Conservation (phyloP, 768 basidiomycete species). For the Tephrocybe sp. region DNA sequence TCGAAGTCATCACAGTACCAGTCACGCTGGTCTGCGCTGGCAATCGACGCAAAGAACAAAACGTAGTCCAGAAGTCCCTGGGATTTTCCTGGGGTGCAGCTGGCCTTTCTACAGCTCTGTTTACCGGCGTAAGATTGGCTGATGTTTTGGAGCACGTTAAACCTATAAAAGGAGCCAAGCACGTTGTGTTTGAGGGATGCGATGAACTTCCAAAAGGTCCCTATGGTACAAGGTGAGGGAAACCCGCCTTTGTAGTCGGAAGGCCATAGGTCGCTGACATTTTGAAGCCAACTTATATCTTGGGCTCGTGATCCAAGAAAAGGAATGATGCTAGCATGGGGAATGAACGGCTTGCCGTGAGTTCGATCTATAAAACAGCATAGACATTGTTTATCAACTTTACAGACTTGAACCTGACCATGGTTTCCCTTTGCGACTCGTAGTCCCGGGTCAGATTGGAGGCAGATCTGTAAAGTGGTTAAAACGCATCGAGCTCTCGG, state of each 20-base stretch:
- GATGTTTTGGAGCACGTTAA: conserved; percentile 48
- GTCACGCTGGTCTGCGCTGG: conserved; percentile 65
- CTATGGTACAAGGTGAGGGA: conserved; percentile 51
- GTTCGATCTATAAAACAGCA: background rate
- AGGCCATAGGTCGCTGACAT: background rate
- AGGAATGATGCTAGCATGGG: conserved; percentile 53
- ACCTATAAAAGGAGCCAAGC: conserved; percentile 33
- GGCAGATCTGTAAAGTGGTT: conserved; percentile 64
- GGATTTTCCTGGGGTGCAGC: conserved; percentile 57
- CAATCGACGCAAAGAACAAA: conserved; percentile 62
- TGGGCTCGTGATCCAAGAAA: conserved; percentile 43
- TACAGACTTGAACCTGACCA: conserved; percentile 53
- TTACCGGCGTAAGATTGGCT: conserved; percentile 56
- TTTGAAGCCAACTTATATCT: conserved; percentile 21
- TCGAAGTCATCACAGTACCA: conserved; percentile 54
- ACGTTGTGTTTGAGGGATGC: conserved; percentile 58
- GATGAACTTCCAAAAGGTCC: conserved; percentile 57
- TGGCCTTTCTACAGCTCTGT: conserved; percentile 51
- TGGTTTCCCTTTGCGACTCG: conserved; percentile 61
- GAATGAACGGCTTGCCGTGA: conserved; percentile 55
- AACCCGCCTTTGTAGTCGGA: background rate
- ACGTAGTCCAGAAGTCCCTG: conserved; percentile 51
- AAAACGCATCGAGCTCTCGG: conserved; percentile 47
- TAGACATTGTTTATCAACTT: background rate
- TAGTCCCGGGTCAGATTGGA: conserved; percentile 63